These are phyloP conservation scores for Castanea mollissima DNA, from an alignment of 306 rosid species.

Conservation along the genomic window DNA sequence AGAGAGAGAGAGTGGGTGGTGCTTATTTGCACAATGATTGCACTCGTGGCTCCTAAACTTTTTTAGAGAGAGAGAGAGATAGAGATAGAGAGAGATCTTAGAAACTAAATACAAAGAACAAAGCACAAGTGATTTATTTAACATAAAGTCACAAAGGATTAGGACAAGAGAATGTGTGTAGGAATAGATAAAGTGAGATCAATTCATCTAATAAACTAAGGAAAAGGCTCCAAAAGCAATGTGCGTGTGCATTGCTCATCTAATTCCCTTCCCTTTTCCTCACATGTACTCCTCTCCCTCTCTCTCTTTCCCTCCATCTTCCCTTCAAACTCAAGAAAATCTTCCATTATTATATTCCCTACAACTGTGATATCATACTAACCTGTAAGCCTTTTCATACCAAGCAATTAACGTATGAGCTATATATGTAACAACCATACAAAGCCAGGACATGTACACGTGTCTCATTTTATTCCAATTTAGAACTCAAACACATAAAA, in stretches of 20 bases:
- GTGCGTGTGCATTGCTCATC: conserved; percentile 19
- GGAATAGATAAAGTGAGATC: conserved; percentile 29
- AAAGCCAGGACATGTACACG: no score
- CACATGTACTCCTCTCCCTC: conserved; percentile 25
- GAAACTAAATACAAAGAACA: conserved; percentile 28
- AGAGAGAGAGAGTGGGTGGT: conserved; percentile 50
- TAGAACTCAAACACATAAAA: no score
- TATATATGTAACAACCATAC: neutral
- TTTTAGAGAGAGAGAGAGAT: conserved; percentile 27
- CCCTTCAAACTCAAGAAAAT: conserved; percentile 65
- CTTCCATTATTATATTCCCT: conserved; percentile 19
- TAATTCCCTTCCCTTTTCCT: conserved; percentile 23
- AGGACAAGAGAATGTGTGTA: conserved; percentile 31
- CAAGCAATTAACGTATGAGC: no score
- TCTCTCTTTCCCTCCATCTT: conserved; percentile 28
- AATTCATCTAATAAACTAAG: conserved; percentile 33
- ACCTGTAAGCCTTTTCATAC: neutral
- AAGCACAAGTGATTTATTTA: conserved; percentile 41
- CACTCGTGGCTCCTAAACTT: conserved; percentile 80
- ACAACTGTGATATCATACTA: neutral
- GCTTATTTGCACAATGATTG: conserved; percentile 73
- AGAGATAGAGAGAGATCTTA: conserved; percentile 29
- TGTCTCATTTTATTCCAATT: no score
- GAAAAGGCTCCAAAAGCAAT: conserved; percentile 24
- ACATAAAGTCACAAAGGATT: conserved; percentile 27